Evolutionary conservation across 805 yeast species (phyloP), one percentile per base, ranked within the genome.

Genomic region (Lipomyces sp.): DNA sequence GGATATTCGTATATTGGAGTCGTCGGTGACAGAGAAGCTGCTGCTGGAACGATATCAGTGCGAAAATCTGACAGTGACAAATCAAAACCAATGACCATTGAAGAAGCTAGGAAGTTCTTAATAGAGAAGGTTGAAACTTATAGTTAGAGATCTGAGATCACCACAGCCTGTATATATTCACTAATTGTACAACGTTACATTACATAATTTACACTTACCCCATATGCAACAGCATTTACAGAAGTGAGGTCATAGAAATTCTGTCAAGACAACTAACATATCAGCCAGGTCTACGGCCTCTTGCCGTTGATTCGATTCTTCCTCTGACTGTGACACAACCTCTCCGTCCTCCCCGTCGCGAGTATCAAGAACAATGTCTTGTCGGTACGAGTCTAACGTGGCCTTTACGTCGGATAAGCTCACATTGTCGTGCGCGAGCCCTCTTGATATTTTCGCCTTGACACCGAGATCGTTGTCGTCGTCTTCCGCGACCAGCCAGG

Each of bases 1-100:
- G 88, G 91, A 1, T 89, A 85, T 65, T 83, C 84, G 7, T 93
- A 79, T 63, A 77, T 91, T 40, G 71, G 88, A n/a, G 78, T 90
- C 68, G 76, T 93, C 36, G 98, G 98, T 24, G 96, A 89, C 59
- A 79, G 80, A 58, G 98, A 93, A 66, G 71, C 84, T 6, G 78
- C 75, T 43, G 67, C 68, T 33, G 78, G 78, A 0, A 77, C 78
- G 1, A 70, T 82, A 16, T 81, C 95, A 1, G 75, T 91, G 8
- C 76, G 96, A 63, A 65, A 79, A n/a, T n/a, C n/a, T n/a, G 70
- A 84, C 33, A 77, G 72, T 28, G 72, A 71, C 48, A 73, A 81
- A 47, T 74, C 52, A 3, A 23, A 10, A 3, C 26, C 43, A 11
- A 38, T 43, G 24, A 28, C 37, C 24, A 16, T 44, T 16, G 45